Conservation (phyloP, 1,284 basidiomycete species). For the Cystobasidiaceae sp. region DNA sequence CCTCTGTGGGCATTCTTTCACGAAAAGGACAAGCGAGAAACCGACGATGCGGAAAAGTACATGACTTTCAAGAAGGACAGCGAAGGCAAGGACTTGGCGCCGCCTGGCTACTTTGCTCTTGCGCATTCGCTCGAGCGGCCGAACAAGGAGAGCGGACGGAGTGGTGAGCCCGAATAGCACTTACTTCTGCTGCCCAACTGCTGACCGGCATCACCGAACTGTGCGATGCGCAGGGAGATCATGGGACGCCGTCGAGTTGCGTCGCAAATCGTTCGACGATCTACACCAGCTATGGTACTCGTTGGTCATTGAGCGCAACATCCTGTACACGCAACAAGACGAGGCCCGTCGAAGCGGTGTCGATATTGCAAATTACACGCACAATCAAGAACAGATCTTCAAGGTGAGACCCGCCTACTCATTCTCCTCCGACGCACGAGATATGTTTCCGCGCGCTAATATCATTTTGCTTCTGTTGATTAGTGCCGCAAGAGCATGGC, state of each 20-base stretch:
- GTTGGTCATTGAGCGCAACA: conserved; percentile 75
- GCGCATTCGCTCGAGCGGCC: conserved; percentile 33
- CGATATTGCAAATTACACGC: conserved; percentile 15
- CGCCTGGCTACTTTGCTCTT: conserved; percentile 4
- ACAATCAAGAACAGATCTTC: conserved; percentile 11
- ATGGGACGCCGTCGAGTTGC: conserved; percentile 77
- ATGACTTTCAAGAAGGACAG: conserved; percentile 4
- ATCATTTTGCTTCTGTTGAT: neutral
- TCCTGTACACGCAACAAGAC: conserved; percentile 77
- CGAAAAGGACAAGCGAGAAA: conserved; percentile 27
- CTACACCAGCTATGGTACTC: conserved; percentile 91
- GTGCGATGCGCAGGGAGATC: conserved; percentile 69
- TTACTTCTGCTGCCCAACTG: too few relatives aligned
- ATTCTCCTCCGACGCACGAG: neutral
- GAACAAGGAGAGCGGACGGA: conserved; percentile 33
- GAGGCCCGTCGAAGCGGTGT: conserved; percentile 57
- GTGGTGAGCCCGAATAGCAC: conserved; percentile 34
- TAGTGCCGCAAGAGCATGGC: conserved; percentile 96
- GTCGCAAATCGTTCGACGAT: conserved; percentile 83
- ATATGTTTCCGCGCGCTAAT: neutral
- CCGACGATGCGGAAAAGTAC: conserved; percentile 15
- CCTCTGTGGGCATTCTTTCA: conserved; percentile 42
- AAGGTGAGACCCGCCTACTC: neutral
- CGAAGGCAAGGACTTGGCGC: conserved; percentile 9
- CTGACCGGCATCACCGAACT: too few relatives aligned